Conservation (phyloP, 202 grass and related monocot genomes). For the Cymbopogon flexuosus region DNA sequence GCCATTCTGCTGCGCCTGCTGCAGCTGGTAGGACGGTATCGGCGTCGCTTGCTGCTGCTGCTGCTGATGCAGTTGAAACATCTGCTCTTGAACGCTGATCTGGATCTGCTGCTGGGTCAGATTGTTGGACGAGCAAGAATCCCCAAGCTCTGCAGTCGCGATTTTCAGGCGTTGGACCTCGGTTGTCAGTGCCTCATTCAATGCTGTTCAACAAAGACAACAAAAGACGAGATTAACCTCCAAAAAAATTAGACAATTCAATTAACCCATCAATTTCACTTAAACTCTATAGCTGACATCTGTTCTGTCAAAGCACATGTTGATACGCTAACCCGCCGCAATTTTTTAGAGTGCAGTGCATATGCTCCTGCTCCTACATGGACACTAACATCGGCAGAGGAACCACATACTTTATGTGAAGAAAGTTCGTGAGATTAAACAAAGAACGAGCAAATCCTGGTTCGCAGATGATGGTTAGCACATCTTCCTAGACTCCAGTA, state of each 20-base stretch:
- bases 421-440: background rate
- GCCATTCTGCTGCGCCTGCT: slow-evolving; percentile 57
- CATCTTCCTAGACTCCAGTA: slow-evolving; percentile 7
- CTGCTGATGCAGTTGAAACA: slow-evolving; percentile 59
- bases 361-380: slow-evolving; percentile 8
- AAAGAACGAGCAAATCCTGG: slow-evolving; percentile 29
- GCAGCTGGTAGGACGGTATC: slow-evolving; percentile 55
- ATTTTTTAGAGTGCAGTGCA: background rate
- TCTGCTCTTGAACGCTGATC: slow-evolving; percentile 43
- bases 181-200: slow-evolving; percentile 74
- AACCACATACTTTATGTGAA: background rate
- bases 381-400: slow-evolving; percentile 12
- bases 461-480: slow-evolving; percentile 19
- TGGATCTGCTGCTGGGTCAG: slow-evolving; percentile 66
- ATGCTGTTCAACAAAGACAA: slow-evolving; percentile 43
- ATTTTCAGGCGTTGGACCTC: slow-evolving; percentile 88
- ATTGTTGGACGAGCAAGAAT: slow-evolving; percentile 59
- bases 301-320: background rate
- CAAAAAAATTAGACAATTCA: background rate
- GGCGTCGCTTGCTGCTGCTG: slow-evolving; percentile 47
- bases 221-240: background rate
- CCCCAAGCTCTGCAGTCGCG: slow-evolving; percentile 44
- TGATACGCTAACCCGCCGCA: background rate
- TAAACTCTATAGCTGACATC: background rate
- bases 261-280: too few species aligned